These are phyloP conservation scores for Mikania micrantha DNA, from an alignment of 129 eudicot genomes.

Conservation along the genomic window DNA sequence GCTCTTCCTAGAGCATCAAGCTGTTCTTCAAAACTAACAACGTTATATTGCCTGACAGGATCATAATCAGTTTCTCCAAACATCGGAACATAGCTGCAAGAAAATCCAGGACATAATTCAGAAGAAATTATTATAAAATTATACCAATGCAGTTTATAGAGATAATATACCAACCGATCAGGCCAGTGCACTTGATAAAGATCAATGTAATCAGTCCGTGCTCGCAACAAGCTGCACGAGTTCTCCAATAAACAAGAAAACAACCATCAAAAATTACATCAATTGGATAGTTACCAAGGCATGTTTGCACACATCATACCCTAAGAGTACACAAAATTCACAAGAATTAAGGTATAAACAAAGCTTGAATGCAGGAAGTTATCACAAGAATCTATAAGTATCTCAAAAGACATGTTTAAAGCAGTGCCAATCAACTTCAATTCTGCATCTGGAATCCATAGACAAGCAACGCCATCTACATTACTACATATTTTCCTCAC, in stretches of 20 bases:
- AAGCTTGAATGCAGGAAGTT: background rate
- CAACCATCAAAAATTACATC: conserved; percentile 19
- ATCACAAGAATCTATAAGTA: background rate
- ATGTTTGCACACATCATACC: background rate
- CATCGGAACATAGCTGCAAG: conserved; percentile 89
- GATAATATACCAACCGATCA: conserved; percentile 70
- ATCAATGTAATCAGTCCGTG: conserved; percentile 75
- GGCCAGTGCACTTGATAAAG: conserved; percentile 98
- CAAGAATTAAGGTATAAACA: background rate
- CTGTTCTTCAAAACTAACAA: too few species aligned
- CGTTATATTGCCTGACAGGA: conserved; percentile 38
- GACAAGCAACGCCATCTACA: background rate
- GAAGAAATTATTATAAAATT: background rate
- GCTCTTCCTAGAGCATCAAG: background rate
- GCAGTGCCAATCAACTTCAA: background rate
- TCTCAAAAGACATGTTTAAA: conserved; percentile 3
- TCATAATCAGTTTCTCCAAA: conserved; percentile 94
- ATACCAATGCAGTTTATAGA: background rate
- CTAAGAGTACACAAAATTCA: conserved; percentile 5
- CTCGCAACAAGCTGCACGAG: conserved; percentile 69
- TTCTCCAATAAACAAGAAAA: conserved; percentile 22
- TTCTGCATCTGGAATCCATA: background rate
- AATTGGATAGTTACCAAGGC: background rate
- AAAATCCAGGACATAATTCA: conserved; percentile 5
- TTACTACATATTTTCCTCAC: background rate